These are phyloP conservation scores for Colletotrichum musicola DNA, from an alignment of 2,329 filamentous ascomycete genomes.

Conservation along the genomic window DNA sequence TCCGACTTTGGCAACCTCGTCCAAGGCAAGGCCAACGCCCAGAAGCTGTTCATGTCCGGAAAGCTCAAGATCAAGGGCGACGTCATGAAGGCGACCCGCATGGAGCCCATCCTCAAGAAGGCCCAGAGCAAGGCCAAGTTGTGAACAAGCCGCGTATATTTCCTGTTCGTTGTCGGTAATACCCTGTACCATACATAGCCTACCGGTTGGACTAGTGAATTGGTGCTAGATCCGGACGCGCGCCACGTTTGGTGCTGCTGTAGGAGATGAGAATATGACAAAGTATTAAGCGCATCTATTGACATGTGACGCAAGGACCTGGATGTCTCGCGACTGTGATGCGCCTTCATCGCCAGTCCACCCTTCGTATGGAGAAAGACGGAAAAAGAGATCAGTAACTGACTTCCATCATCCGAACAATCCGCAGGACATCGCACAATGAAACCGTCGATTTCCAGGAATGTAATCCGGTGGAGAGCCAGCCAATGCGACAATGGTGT, in stretches of 20 bases:
- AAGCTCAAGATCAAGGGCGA: slow-evolving; percentile 99
- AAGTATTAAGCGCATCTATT: background rate
- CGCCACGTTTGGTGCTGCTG: slow-evolving; percentile 17
- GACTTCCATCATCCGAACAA: too few species aligned
- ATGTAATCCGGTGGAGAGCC: background rate
- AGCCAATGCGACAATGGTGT: background rate
- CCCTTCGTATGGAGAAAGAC: too few species aligned
- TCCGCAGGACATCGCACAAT: background rate
- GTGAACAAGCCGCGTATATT: slow-evolving; percentile 58
- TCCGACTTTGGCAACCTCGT: slow-evolving; percentile 88
- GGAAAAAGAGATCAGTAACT: background rate
- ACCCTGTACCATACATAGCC: slow-evolving; percentile 40
- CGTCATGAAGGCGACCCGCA: slow-evolving; percentile 98
- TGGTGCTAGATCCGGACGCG: slow-evolving; percentile 15
- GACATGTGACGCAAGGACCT: background rate
- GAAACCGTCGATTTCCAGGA: background rate
- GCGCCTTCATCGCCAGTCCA: background rate
- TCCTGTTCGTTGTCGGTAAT: slow-evolving; percentile 30
- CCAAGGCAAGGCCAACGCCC: slow-evolving; percentile 89
- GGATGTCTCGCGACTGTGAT: background rate
- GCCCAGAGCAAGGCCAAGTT: slow-evolving; percentile 87
- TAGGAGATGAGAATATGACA: slow-evolving; percentile 34
- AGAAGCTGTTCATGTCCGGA: slow-evolving; percentile 96
- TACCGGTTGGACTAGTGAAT: slow-evolving; percentile 4
- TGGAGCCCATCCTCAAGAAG: slow-evolving; percentile 93